These are phyloP conservation scores for Arthrinium puccinioides DNA, from an alignment of 2,329 filamentous ascomycete genomes.

Conservation along the genomic window DNA sequence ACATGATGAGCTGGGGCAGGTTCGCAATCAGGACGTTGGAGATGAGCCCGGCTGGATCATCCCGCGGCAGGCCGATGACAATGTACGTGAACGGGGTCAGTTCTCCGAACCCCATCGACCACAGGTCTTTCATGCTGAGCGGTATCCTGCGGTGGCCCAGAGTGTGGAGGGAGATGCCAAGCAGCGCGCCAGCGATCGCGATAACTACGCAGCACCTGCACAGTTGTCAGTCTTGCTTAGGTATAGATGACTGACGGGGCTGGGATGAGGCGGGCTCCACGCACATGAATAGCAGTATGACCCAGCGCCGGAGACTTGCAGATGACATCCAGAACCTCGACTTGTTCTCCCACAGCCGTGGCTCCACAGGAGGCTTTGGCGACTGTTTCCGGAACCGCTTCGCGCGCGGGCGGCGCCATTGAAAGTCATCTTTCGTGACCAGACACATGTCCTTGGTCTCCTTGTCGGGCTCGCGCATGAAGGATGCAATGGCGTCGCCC, in stretches of 20 bases:
- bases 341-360: conserved; percentile 4
- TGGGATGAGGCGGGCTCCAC: background rate
- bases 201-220: conserved; percentile 7
- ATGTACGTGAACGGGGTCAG: conserved; percentile 20
- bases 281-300: conserved; percentile 6
- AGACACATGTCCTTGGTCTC: conserved; percentile 17
- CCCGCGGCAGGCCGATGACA: conserved; percentile 13
- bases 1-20: conserved; percentile 36
- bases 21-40: conserved; percentile 34
- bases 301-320: conserved; percentile 7
- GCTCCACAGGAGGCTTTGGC: background rate
- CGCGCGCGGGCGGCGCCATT: conserved; percentile 1
- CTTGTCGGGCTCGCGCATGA: conserved; percentile 15
- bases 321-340: conserved; percentile 6
- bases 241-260: background rate
- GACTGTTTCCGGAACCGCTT: conserved; percentile 5
- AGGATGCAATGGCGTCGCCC: conserved; percentile 19
- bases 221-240: background rate
- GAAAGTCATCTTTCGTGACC: conserved; percentile 11
- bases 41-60: conserved; percentile 21
- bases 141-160: conserved; percentile 10
- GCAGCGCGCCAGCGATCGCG: conserved; percentile 5
- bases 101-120: conserved; percentile 20
- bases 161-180: conserved; percentile 7
- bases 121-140: conserved; percentile 13